Evolutionary conservation across 306 rosid genomes (phyloP).

Genomic region (Adenanthera pavonina): DNA sequence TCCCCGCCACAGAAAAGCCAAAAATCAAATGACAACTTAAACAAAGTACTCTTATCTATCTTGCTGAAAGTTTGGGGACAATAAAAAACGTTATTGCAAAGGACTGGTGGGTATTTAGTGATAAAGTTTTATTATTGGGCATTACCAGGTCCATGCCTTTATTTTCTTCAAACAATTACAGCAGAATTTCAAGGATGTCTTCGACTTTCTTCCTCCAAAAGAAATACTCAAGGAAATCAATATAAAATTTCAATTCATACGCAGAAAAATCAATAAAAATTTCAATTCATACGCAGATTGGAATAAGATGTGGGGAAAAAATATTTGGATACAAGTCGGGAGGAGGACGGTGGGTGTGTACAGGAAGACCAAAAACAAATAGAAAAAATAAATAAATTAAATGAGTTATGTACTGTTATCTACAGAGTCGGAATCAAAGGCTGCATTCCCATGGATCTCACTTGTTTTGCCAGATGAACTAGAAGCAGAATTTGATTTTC

Average conservation of each 20-base stretch:
- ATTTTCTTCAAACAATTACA: not conserved
- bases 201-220: not conserved
- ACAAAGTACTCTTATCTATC: not conserved
- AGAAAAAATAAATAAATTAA: not conserved
- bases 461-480: conserved; percentile 22
- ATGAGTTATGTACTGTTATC: conserved; percentile 41
- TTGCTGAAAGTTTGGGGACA: not conserved
- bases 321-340: not conserved
- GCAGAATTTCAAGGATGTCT: not conserved
- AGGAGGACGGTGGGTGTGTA: not conserved
- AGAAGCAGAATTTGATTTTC: conserved; percentile 5
- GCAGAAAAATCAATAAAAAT: not conserved
- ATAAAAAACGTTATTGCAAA: not conserved
- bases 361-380: not conserved
- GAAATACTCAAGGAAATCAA: not conserved
- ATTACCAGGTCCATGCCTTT: not conserved
- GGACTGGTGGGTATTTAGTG: not conserved
- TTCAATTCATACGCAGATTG: not conserved
- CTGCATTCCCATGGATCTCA: not conserved
- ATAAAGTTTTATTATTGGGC: not conserved
- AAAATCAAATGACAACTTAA: not conserved
- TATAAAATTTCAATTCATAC: not conserved
- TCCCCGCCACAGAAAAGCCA: not conserved
- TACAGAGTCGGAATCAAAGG: conserved; percentile 24
- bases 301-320: not conserved